Evolutionary conservation across 1,284 basidiomycete genomes (phyloP), one percentile per base, ranked within the genome.

Genomic region (Cystobasidium slooffiae): DNA sequence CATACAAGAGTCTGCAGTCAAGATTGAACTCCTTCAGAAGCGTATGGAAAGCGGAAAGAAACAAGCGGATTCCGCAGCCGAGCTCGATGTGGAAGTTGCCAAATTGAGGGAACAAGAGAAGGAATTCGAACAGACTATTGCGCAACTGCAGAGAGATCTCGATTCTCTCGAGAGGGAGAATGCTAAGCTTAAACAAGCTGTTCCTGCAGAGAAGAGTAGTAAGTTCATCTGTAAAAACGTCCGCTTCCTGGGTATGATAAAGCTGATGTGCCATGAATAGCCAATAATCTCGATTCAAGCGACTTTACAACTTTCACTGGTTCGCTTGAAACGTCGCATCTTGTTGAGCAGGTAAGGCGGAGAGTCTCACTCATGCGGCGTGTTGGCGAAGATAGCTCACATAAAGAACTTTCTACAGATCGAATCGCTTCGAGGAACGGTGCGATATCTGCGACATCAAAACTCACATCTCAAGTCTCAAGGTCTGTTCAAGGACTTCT

Each of bases 11-110:
- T 86, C 89, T 6, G 85, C 85, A 6, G 93, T 98, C 76, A 98
- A 95, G 86, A 92, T 97, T 72, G 93, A 97, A 82, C 87, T 96
- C 8, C 91, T 99, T 86, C 93, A 96, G 81, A 88, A 93, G 64
- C 88, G 94, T 61, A 90, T 96, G 85, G 95, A 98, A 81, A 87
- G 88, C 0, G 90, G 89, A 75, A 94, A 93, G 85, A 92, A 91
- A 81, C 82, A 87, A 82, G 89, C 89, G 1, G 95, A 98, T 75
- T 84, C 88, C 24, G 91, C 97, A 69, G 83, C 86, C 20, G 91
- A 92, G 74, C 87, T 98, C 22, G 93, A 97, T 82, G 84, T 82
- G 41, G 90, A 95, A 78, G 85, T 98, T 0, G 83, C 86, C 41
- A 94, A 94, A 81, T 87, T 89, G 8, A 88, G 89, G 81, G 91